Percentiles rank a stretch among this genome's conserved stretches.
Evolutionary conservation across 306 rosid species (phyloP).

Genomic region (Notholithocarpus densiflorus): DNA sequence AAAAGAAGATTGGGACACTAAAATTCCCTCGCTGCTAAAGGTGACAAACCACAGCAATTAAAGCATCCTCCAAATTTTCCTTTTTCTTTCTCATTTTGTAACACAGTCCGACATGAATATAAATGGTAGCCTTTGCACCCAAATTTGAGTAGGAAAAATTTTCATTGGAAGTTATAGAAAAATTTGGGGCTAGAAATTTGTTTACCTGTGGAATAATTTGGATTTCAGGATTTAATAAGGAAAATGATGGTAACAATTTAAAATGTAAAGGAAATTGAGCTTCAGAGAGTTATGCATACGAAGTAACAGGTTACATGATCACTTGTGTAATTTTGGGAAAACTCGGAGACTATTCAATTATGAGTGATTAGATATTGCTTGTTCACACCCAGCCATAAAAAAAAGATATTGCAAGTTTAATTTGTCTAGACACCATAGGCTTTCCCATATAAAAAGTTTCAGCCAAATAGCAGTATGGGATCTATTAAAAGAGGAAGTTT

Average conservation of each 20-base stretch:
- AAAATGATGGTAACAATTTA: too few relatives aligned
- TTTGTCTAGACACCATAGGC: background rate
- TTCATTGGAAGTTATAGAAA: background rate
- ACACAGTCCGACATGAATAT: background rate
- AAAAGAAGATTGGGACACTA: too few relatives aligned
- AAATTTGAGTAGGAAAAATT: background rate
- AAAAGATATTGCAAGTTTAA: background rate
- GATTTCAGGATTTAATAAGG: background rate
- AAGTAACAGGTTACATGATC: too few relatives aligned
- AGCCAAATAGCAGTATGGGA: background rate
- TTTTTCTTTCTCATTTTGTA: background rate
- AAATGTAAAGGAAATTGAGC: background rate
- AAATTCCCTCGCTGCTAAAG: too few relatives aligned
- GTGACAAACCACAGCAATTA: too few relatives aligned
- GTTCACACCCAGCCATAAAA: too few relatives aligned
- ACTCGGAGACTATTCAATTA: too few relatives aligned
- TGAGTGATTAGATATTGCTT: too few relatives aligned
- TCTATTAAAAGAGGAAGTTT: background rate
- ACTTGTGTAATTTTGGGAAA: too few relatives aligned
- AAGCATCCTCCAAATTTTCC: background rate
- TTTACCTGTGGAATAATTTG: background rate
- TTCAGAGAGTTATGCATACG: background rate
- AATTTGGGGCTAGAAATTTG: background rate
- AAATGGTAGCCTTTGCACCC: background rate
- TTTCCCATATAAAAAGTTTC: background rate